A percentile compares a stretch with the other conserved stretches of the same genome.
These are phyloP conservation scores for Huntiella abstrusa DNA, from an alignment of 2,329 filamentous ascomycete species.

Conservation along the genomic window DNA sequence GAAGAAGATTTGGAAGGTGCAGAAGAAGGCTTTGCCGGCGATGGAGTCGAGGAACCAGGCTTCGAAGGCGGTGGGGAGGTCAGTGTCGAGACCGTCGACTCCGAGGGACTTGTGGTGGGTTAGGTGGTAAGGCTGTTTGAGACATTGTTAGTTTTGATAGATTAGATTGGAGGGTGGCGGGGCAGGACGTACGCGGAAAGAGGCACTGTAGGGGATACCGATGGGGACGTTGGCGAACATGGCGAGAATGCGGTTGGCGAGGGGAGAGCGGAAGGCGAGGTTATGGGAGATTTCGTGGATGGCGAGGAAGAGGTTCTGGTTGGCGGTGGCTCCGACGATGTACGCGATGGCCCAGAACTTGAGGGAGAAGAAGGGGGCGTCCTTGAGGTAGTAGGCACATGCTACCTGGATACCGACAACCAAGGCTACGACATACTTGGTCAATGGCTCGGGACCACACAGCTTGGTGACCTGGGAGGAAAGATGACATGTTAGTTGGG, in stretches of 20 bases:
- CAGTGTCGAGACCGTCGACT: slow-evolving; percentile 87
- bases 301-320: slow-evolving; percentile 95
- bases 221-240: slow-evolving; percentile 93
- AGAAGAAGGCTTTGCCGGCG: slow-evolving; percentile 94
- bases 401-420: slow-evolving; percentile 70
- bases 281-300: slow-evolving; percentile 99
- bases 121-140: slow-evolving; percentile 67
- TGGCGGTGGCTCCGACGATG: slow-evolving; percentile 79
- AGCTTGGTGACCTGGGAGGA: slow-evolving; percentile 67
- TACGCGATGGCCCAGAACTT: slow-evolving; percentile 78
- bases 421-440: slow-evolving; percentile 73
- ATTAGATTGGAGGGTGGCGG: slow-evolving; percentile 13
- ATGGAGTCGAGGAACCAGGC: slow-evolving; percentile 87
- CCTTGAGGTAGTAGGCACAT: slow-evolving; percentile 57
- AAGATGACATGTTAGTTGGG: background rate
- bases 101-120: slow-evolving; percentile 98
- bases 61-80: slow-evolving; percentile 82
- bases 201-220: slow-evolving; percentile 86
- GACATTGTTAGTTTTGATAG: background rate
- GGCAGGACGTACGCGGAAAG: slow-evolving; percentile 53
- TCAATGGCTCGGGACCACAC: slow-evolving; percentile 87
- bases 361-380: slow-evolving; percentile 65
- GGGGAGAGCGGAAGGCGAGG: slow-evolving; percentile 66
- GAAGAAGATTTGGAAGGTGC: slow-evolving; percentile 97
- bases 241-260: slow-evolving; percentile 69